Evolutionary conservation across 2,329 filamentous ascomycete species (phyloP).

Genomic region (Escovopsis sp.): DNA sequence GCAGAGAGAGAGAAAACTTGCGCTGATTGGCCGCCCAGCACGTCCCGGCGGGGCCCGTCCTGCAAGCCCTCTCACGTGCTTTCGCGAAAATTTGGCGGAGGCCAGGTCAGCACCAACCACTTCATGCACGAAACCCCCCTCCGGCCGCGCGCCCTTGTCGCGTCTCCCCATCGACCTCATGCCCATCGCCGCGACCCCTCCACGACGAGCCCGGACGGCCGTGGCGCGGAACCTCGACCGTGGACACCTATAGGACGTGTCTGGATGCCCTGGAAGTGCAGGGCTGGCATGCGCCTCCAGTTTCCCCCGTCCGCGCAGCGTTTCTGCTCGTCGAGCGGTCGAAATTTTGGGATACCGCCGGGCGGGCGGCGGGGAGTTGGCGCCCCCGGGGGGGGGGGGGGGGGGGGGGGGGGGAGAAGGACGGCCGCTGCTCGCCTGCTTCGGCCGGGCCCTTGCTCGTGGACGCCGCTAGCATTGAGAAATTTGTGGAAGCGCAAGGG

Average conservation of each 20-base stretch:
- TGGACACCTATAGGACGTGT: conserved; percentile 9
- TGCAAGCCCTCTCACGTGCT: conserved; percentile 24
- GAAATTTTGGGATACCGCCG: background rate
- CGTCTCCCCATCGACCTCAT: conserved; percentile 23
- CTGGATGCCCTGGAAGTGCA: conserved; percentile 6
- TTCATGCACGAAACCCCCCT: conserved; percentile 15
- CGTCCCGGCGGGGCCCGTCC: background rate
- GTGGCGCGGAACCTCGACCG: conserved; percentile 12
- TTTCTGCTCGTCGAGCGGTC: conserved; percentile 11
- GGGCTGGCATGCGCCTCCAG: background rate
- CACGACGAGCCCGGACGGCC: conserved; percentile 10
- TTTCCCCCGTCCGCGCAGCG: conserved; percentile 11
- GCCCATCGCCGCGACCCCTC: conserved; percentile 22
- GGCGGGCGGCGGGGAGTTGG: too few species aligned
- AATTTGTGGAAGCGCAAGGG: conserved; percentile 1
- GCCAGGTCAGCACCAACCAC: conserved; percentile 13
- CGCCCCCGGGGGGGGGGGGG: too few species aligned
- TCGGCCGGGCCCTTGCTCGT: conserved; percentile 8
- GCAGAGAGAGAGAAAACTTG: too few species aligned
- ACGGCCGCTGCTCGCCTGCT: too few species aligned
- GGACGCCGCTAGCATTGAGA: conserved; percentile 8
- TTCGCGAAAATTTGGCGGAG: conserved; percentile 27
- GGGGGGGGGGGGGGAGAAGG: too few species aligned
- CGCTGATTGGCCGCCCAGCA: background rate
- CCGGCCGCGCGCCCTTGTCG: conserved; percentile 22